Percentiles rank a stretch among this genome's conserved stretches.
These are phyloP conservation scores for Dioscorea cayenensis DNA, from an alignment of 116 monocot genomes.

Conservation along the genomic window DNA sequence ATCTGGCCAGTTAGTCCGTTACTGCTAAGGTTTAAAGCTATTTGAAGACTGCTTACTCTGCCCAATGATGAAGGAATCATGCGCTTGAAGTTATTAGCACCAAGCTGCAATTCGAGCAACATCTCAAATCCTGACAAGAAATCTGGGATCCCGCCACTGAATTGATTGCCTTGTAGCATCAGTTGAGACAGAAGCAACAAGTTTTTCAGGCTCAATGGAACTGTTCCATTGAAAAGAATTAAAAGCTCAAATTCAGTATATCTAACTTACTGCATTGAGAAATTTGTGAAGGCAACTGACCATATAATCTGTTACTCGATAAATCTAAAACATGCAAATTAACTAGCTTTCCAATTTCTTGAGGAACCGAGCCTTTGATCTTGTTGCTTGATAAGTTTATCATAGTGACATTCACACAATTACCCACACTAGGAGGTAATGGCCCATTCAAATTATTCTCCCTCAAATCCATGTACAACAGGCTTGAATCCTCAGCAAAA, in stretches of 20 bases:
- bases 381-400: slow-evolving; percentile 62
- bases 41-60: slow-evolving; percentile 26
- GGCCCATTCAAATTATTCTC: slow-evolving; percentile 45
- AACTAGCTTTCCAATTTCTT: slow-evolving; percentile 45
- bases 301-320: slow-evolving; percentile 50
- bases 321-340: slow-evolving; percentile 49
- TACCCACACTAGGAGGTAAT: slow-evolving; percentile 50
- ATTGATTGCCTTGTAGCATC: slow-evolving; percentile 50
- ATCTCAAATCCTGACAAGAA: slow-evolving; percentile 35
- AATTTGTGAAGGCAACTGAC: slow-evolving; percentile 47
- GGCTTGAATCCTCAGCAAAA: slow-evolving; percentile 29
- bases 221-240: slow-evolving; percentile 77
- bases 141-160: slow-evolving; percentile 61
- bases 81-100: slow-evolving; percentile 60
- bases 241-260: slow-evolving; percentile 59
- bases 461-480: slow-evolving; percentile 54
- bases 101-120: slow-evolving; percentile 58
- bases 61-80: slow-evolving; percentile 67
- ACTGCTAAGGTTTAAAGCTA: slow-evolving; percentile 62
- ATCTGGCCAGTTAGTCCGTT: slow-evolving; percentile 53
- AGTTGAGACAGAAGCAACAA: slow-evolving; percentile 42
- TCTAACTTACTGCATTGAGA: slow-evolving; percentile 52
- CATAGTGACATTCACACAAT: slow-evolving; percentile 52
- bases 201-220: slow-evolving; percentile 38
- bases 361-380: slow-evolving; percentile 50